Evolutionary conservation across 805 yeast species (phyloP).

Genomic region (Kluyveromyces nonfermentans): DNA sequence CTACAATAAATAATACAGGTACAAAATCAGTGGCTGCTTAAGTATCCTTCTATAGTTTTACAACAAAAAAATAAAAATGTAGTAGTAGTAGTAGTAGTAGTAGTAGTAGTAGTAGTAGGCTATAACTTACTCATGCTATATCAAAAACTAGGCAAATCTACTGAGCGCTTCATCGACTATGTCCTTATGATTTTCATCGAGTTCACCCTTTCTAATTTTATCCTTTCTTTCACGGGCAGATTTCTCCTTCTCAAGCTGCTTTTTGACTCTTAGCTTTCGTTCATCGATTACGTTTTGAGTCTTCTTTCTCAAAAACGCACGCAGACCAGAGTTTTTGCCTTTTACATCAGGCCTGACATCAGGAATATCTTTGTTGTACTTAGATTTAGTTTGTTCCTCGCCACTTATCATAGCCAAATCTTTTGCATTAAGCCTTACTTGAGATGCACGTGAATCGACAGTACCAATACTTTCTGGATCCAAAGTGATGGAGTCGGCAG

Average conservation of each 20-base stretch:
- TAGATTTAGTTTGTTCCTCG: constrained; percentile 26
- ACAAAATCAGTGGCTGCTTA: constrained; percentile 1
- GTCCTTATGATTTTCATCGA: constrained; percentile 42
- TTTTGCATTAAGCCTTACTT: constrained; percentile 53
- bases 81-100: background rate
- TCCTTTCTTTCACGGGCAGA: constrained; percentile 47
- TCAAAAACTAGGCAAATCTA: constrained; percentile 23
- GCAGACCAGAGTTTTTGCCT: constrained; percentile 75
- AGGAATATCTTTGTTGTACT: constrained; percentile 41
- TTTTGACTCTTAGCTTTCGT: constrained; percentile 68
- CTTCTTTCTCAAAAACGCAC: constrained; percentile 74
- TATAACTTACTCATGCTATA: background rate
- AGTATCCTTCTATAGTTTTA: background rate
- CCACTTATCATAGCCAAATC: constrained; percentile 39
- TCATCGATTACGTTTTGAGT: constrained; percentile 79
- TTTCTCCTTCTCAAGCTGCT: constrained; percentile 66
- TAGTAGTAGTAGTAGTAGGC: background rate
- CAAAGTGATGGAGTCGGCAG: constrained; percentile 85
- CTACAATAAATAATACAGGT: background rate
- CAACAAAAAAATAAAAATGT: background rate
- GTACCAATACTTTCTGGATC: constrained; percentile 85
- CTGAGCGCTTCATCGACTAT: constrained; percentile 33
- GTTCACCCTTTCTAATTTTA: constrained; percentile 39
- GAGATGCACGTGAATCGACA: constrained; percentile 61
- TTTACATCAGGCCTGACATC: constrained; percentile 58